These are phyloP conservation scores for Eucalyptus brandiana DNA, from an alignment of 345 rosid genomes.

Conservation along the genomic window DNA sequence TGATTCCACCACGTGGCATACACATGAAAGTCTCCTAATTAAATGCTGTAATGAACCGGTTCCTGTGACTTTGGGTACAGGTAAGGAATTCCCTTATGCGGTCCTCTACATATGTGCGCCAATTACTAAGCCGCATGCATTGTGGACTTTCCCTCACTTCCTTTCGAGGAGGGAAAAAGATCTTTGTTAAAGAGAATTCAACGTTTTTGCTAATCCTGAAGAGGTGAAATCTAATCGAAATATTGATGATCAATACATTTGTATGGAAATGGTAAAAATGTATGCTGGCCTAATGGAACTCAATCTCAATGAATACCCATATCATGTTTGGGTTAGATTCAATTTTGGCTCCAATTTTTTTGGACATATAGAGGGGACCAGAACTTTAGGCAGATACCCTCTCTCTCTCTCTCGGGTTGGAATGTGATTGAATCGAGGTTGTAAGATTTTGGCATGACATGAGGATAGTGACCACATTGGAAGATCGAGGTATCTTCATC, in stretches of 20 bases:
- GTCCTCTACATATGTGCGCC: background rate
- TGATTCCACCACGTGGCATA: background rate
- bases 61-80: background rate
- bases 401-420: background rate
- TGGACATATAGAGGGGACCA: background rate
- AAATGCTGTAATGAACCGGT: background rate
- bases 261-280: background rate
- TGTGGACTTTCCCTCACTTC: background rate
- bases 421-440: background rate
- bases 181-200: background rate
- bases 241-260: background rate
- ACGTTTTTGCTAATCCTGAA: background rate
- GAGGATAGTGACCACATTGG: conserved; percentile 1
- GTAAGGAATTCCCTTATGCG: background rate
- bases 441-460: conserved; percentile 4
- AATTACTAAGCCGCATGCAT: background rate
- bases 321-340: background rate
- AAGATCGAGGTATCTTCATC: background rate
- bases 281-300: background rate
- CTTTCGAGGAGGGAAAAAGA: background rate
- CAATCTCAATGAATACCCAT: background rate
- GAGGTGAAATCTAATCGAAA: background rate
- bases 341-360: background rate
- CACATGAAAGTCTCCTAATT: background rate
- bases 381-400: background rate